phyloP scores from a whole-genome alignment of 495 filamentous ascomycete genomes.

The Aspergillus egyptiacus region DNA sequence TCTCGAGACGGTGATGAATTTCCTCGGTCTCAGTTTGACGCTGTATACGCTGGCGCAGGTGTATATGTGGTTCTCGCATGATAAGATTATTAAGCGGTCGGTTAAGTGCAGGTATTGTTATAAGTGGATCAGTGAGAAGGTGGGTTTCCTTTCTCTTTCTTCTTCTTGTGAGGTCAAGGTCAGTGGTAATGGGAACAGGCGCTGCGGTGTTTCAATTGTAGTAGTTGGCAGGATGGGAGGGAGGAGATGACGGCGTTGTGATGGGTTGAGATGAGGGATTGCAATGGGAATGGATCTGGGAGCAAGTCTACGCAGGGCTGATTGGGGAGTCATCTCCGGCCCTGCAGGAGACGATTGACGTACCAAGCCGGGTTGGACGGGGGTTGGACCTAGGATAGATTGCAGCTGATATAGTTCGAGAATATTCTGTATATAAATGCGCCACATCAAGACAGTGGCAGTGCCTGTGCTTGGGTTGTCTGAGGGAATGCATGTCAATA shows the following conservation, averaged over 20 bases:
- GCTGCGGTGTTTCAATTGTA: not conserved
- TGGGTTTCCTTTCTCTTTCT: constrained; percentile 22
- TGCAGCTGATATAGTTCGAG: no score
- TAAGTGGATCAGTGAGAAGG: constrained; percentile 61
- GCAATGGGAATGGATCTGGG: no score
- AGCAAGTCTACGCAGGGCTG: no score
- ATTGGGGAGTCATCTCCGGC: no score
- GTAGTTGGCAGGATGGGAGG: not conserved
- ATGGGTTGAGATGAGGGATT: no score
- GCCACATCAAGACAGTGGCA: no score
- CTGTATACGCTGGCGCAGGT: constrained; percentile 61
- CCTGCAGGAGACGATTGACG: no score
- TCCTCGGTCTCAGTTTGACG: constrained; percentile 58
- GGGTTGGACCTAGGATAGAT: no score
- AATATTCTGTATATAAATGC: no score
- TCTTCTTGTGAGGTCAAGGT: not conserved
- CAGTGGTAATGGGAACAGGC: not conserved
- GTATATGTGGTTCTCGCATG: constrained; percentile 55
- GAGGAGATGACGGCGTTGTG: not conserved
- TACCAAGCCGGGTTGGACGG: no score
- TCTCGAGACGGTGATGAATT: constrained; percentile 59
- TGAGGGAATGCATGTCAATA: no score
- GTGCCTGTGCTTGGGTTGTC: no score
- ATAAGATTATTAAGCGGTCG: constrained; percentile 64
- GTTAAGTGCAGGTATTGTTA: constrained; percentile 68